Base-by-base conservation (phyloP, 495 filamentous ascomycete species). In the Penicillium pulvis region DNA sequence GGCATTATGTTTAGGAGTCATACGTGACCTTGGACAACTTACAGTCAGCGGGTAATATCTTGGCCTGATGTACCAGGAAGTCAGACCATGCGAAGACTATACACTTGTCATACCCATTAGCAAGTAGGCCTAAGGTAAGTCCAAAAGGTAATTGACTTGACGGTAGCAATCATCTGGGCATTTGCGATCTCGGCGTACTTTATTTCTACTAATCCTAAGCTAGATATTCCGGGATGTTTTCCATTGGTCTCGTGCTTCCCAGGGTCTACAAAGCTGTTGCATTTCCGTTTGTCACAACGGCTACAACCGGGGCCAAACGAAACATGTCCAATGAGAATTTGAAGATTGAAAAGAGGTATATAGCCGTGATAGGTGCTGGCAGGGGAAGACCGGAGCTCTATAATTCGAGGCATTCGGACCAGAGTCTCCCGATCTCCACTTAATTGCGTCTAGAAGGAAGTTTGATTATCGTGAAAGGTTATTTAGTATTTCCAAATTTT, bases 371-470 rank as follows among this genome's bases (percentile, higher is more conserved):
- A 30, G 26, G 17, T n/a, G 14, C 31, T 41, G 30, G 10, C 31
- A 31, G 11, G 17, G 20, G 41, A 52, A 24, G 19, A 24, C 19
- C 20, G 49, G 49, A 41, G 33, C 31, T 19, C 33, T 52, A 17
- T 3, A 41, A 3, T 23, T 10, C 23, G 26, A 24, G 17, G n/a
- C 17, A 55, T 8, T 11, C 53, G 53, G 53, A 55, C 41, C 30
- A 55, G 53, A 46, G 53, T 55, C 42, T 9, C 53, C 53, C 53
- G 53, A 26, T 31, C 45, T 35, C 53, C 53, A 55, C 53, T 42
- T 42, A 20, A 44, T 30, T 42, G 33, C 46, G 46, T 31, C 26
- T 33, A n/a, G 46, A 49, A 49, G 46, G 9, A 31, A 26, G 28
- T 36, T 23, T 47, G 20, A 47, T 47, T 14, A 6, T 41, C 39